Evolutionary conservation across 2,329 filamentous ascomycete species (phyloP).

Genomic region (Stenocarpella maydis): DNA sequence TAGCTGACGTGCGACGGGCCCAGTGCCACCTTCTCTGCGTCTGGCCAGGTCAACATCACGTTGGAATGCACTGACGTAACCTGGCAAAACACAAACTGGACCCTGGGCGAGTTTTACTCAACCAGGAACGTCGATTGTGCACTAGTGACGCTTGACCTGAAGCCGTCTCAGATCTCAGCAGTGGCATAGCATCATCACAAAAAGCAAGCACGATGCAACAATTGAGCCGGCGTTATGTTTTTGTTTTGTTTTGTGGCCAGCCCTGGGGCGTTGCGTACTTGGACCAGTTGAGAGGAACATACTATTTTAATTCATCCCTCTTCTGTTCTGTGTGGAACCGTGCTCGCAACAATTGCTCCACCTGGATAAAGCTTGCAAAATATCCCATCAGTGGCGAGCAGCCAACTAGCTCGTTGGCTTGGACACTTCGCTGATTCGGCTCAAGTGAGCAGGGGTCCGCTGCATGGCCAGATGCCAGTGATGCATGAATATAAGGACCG

Average conservation of each 20-base stretch:
- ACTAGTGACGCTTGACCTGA: conserved; percentile 43
- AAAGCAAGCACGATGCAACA: neutral
- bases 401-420: neutral
- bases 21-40: conserved; percentile 45
- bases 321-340: no score
- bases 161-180: conserved; percentile 46
- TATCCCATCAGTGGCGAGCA: neutral
- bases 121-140: conserved; percentile 45
- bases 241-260: neutral
- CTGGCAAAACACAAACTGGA: conserved; percentile 51
- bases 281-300: neutral
- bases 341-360: no score
- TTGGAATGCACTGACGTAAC: conserved; percentile 46
- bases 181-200: conserved; percentile 42
- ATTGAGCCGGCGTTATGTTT: no score
- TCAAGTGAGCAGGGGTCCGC: neutral
- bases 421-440: no score
- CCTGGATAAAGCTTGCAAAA: no score
- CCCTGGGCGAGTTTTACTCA: conserved; percentile 50
- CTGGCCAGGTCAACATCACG: conserved; percentile 45
- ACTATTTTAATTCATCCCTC: neutral
- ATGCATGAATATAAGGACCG: neutral
- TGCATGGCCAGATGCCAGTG: no score
- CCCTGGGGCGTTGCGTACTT: neutral
- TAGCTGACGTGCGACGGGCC: conserved; percentile 11